Evolutionary conservation across 75 land plant species (phyloP), one percentile per base, ranked within the genome.

Genomic region (Sequoia sempervirens): DNA sequence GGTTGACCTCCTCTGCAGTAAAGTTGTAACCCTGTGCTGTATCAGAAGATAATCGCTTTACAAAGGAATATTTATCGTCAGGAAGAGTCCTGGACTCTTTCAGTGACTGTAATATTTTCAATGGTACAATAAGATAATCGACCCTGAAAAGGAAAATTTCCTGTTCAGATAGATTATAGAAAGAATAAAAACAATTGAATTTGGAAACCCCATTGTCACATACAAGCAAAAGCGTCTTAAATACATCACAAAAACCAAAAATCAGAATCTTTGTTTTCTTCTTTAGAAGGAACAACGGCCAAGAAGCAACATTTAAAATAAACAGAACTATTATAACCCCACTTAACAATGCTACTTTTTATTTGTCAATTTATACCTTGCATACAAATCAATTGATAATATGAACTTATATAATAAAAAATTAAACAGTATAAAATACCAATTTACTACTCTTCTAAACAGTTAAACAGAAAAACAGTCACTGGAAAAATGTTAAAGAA

Each of bases 91-190:
- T 73, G 4, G 98, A 90, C 78, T 93, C 99, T 89, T 97, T 91
- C 14, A 97, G 93, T 9, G 97, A 97, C 84, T 97, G 86, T 79
- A 97, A 69, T 81, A 97, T 88, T 89, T 95, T 97, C 84, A 97
- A 86, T 23, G 99, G 97, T 45, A 92, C 90, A 82, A 97, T 91
- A 37, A 97, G 87, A 75, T 93, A 97, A 70, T 97, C 99, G 78
- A 97, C 87, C 91, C 95, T 95, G 87, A 47, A 69, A 40, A 74
- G 8, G 30, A 23, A 64, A 64, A 13, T 4, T 20, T 17, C 28
- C 0, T 26, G 7, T 23, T 64, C 28, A 64, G 30, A 64, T 64
- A 64, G 26, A 64, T 23, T 64, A 20, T 64, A n/a, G 68, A 64
- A 64, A 64, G 3, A 64, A 6, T 26, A 5, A 23, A 26, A 64